A percentile compares a stretch with the other conserved stretches of the same genome.
Conservation (phyloP, 371 early-diverging fungal species). For the Fennellomyces sp. region DNA sequence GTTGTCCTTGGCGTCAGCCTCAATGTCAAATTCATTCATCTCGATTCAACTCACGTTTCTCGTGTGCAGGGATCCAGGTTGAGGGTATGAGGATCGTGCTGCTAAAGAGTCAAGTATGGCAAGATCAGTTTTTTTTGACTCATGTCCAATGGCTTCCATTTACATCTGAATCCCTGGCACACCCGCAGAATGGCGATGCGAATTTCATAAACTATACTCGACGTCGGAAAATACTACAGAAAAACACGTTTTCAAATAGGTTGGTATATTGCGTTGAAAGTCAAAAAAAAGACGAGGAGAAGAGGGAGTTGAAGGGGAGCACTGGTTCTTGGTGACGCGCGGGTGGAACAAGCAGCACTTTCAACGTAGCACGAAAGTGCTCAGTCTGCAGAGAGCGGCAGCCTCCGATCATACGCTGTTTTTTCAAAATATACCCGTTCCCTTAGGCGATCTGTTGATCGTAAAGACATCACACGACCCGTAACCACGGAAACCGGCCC, state of each 20-base stretch:
- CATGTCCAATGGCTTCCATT: background rate
- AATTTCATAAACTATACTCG: slow-evolving; percentile 9
- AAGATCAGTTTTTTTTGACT: slow-evolving; percentile 1
- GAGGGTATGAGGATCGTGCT: slow-evolving; percentile 17
- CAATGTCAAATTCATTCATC: background rate
- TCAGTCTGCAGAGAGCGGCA: too few species aligned
- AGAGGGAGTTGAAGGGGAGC: background rate
- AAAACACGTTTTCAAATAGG: too few species aligned
- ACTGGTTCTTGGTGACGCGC: too few species aligned
- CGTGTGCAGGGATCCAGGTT: slow-evolving; percentile 33
- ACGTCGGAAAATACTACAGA: background rate
- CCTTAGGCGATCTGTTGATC: too few species aligned
- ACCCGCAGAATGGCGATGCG: slow-evolving; percentile 32
- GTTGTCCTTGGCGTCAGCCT: background rate
- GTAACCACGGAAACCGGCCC: too few species aligned
- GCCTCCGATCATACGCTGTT: too few species aligned
- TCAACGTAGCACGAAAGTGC: too few species aligned
- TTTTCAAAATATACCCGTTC: too few species aligned
- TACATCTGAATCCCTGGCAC: slow-evolving; percentile 26
- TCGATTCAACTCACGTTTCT: slow-evolving; percentile 28
- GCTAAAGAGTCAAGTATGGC: background rate
- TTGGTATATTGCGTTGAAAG: too few species aligned
- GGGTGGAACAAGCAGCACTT: too few species aligned
- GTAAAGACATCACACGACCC: too few species aligned
- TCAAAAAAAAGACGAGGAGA: background rate